Evolutionary conservation across 768 basidiomycete species (phyloP).

Genomic region (Cystofilobasidium bisporidii): DNA sequence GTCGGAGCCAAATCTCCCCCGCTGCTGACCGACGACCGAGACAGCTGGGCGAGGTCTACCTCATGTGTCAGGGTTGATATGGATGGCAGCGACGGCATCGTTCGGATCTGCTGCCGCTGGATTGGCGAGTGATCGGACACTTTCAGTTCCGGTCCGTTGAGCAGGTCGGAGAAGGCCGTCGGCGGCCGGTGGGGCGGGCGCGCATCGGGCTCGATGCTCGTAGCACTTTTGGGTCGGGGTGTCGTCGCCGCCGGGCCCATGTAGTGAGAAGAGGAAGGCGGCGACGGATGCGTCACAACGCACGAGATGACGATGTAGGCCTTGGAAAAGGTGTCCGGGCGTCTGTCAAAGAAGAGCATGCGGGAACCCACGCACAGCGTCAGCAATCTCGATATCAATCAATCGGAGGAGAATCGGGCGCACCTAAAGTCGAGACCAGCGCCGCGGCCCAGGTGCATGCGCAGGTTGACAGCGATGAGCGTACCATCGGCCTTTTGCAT

Average conservation of each 20-base stretch:
- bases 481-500: background rate
- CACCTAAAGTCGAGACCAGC: background rate
- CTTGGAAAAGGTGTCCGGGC: background rate
- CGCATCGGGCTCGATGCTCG: background rate
- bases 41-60: background rate
- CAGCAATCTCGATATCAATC: background rate
- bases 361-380: background rate
- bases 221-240: background rate
- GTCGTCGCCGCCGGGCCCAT: background rate
- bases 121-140: background rate
- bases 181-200: background rate
- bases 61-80: background rate
- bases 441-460: background rate
- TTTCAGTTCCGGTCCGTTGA: too few relatives aligned
- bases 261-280: background rate
- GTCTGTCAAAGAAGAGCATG: background rate
- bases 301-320: conserved; percentile 7
- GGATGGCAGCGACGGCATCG: background rate
- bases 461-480: background rate
- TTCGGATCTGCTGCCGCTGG: background rate
- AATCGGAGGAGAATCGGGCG: background rate
- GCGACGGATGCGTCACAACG: background rate
- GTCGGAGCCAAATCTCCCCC: background rate
- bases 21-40: background rate
- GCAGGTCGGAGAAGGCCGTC: too few relatives aligned